A percentile compares a stretch with the other conserved stretches of the same genome.
Evolutionary conservation across 805 yeast species (phyloP).

Genomic region (Candida railenensis): DNA sequence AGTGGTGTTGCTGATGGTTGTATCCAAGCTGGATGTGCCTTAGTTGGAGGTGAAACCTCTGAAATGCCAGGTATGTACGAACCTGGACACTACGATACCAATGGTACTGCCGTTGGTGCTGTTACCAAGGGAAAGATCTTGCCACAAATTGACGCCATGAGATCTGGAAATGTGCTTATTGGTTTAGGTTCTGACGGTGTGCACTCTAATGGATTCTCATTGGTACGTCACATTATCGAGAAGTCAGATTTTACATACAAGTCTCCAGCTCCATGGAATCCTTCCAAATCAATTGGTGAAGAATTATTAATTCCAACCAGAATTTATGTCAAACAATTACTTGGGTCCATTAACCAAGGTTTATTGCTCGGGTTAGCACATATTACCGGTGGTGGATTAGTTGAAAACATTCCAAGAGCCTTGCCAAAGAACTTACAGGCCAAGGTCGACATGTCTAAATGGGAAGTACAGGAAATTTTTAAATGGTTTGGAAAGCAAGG

Average conservation of each 20-base stretch:
- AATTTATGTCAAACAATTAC: constrained; percentile 88
- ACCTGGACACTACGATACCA: constrained; percentile 94
- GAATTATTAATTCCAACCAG: constrained; percentile 86
- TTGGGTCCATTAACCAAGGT: constrained; percentile 67
- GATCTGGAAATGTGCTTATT: constrained; percentile 74
- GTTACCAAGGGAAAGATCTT: constrained; percentile 71
- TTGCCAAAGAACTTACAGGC: constrained; percentile 82
- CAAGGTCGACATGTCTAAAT: constrained; percentile 67
- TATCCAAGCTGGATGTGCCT: constrained; percentile 90
- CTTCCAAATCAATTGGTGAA: constrained; percentile 73
- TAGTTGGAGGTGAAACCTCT: constrained; percentile 98
- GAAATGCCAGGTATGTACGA: constrained; percentile 99
- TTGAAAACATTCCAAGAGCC: constrained; percentile 95
- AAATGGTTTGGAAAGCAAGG: constrained; percentile 94
- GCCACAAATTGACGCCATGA: constrained; percentile 70
- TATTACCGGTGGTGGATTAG: constrained; percentile 97
- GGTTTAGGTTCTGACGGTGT: constrained; percentile 92
- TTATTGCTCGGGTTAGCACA: constrained; percentile 87
- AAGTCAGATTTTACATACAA: constrained; percentile 68
- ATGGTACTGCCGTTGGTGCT: constrained; percentile 98
- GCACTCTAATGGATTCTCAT: constrained; percentile 95
- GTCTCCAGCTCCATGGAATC: constrained; percentile 82
- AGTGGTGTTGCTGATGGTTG: constrained; percentile 97
- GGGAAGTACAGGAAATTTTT: constrained; percentile 89
- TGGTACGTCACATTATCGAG: constrained; percentile 89